Percentiles rank a stretch among this genome's conserved stretches.
Conservation (phyloP, 306 rosid species). For the Quercus suber region DNA sequence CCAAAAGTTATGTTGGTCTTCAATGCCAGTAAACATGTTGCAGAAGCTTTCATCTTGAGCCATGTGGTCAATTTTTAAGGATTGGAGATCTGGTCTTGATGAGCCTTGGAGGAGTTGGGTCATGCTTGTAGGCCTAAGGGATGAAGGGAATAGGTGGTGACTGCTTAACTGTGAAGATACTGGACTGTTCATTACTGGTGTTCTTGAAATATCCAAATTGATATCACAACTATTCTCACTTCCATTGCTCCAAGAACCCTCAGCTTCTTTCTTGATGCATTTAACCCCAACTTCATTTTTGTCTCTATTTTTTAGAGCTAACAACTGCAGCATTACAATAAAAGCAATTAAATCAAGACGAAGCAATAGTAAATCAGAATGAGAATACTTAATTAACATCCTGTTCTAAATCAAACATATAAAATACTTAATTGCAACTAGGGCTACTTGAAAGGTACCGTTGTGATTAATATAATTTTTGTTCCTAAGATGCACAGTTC, state of each 20-base stretch:
- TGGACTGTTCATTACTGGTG: constrained; percentile 48
- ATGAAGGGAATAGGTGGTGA: constrained; percentile 43
- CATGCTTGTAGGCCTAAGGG: constrained; percentile 50
- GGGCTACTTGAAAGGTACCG: constrained; percentile 29
- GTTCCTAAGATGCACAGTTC: constrained; percentile 34
- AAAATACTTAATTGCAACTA: constrained; percentile 18
- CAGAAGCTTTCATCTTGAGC: constrained; percentile 62
- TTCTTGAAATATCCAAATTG: constrained; percentile 68
- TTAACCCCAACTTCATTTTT: constrained; percentile 32
- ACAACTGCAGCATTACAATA: constrained; percentile 44
- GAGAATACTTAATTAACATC: not conserved
- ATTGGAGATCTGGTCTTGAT: constrained; percentile 56
- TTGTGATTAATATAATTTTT: constrained; percentile 5
- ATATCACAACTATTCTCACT: constrained; percentile 79
- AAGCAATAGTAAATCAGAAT: not conserved
- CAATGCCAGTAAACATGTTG: constrained; percentile 67
- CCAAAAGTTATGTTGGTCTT: constrained; percentile 77
- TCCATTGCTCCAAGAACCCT: constrained; percentile 80
- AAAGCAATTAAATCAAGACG: constrained; percentile 9
- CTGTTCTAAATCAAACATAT: not conserved
- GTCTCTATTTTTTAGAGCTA: constrained; percentile 47
- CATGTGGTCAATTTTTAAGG: constrained; percentile 28
- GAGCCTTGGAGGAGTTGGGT: constrained; percentile 79
- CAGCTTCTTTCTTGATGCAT: constrained; percentile 54
- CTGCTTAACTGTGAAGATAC: constrained; percentile 41